Evolutionary conservation across 805 yeast species (phyloP).

Genomic region (Yarrowia sp.): DNA sequence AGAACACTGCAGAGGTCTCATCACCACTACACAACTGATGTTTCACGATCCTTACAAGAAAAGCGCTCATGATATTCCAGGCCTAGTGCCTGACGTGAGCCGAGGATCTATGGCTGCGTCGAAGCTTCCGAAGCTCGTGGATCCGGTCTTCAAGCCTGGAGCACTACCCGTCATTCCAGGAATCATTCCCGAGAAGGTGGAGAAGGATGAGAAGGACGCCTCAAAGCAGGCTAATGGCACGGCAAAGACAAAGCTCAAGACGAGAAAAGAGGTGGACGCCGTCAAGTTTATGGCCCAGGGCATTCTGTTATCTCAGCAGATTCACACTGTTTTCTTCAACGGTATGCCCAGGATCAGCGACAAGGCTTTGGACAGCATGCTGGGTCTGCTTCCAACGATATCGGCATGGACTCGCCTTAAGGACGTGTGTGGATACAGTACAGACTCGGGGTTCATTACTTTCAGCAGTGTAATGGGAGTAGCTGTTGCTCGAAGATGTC

Average conservation of each 20-base stretch:
- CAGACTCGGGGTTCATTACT: constrained; percentile 4
- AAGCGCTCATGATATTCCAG: background rate
- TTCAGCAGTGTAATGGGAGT: constrained; percentile 11
- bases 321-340: constrained; percentile 11
- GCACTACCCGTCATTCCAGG: constrained; percentile 17
- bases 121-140: background rate
- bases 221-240: background rate
- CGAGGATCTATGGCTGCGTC: constrained; percentile 3
- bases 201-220: background rate
- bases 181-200: constrained; percentile 12
- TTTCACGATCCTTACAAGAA: constrained; percentile 18
- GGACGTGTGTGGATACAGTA: constrained; percentile 11
- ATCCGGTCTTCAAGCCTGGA: constrained; percentile 16
- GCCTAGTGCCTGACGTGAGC: background rate
- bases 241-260: constrained; percentile 2
- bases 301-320: background rate
- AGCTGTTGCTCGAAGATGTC: constrained; percentile 8
- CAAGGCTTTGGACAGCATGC: background rate
- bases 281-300: background rate
- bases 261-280: background rate
- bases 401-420: background rate
- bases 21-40: background rate
- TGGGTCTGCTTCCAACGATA: constrained; percentile 12
- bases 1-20: constrained; percentile 3
- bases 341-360: constrained; percentile 21